phyloP scores from a whole-genome alignment of 495 filamentous ascomycete genomes.

The Glarea lozoyensis region DNA sequence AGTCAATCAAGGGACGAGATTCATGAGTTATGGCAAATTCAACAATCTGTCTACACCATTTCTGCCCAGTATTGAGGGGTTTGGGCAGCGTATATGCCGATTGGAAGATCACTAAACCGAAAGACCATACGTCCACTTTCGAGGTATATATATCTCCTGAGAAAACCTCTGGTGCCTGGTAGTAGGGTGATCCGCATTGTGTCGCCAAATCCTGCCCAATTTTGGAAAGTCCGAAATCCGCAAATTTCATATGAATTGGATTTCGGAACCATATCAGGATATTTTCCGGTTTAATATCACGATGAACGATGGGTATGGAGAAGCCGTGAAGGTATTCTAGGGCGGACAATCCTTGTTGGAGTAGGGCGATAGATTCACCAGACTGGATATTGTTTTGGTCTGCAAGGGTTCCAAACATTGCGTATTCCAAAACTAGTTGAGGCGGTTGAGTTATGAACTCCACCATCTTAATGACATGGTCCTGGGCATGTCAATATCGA shows the following conservation, averaged over 20 bases:
- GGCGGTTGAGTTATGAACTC: background rate
- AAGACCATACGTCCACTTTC: background rate
- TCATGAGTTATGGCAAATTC: background rate
- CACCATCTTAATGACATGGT: background rate
- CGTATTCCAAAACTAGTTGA: conserved; percentile 1
- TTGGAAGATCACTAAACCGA: background rate
- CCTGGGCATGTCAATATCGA: background rate
- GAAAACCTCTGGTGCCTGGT: conserved; percentile 79
- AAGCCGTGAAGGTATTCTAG: background rate
- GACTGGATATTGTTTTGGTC: background rate
- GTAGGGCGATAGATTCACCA: background rate
- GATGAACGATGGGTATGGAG: background rate
- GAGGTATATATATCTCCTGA: background rate
- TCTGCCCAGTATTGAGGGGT: background rate
- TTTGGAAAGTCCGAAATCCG: background rate
- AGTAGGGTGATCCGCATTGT: conserved; percentile 95
- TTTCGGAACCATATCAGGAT: background rate
- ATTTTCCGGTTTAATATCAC: background rate
- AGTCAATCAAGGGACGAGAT: background rate
- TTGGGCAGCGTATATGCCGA: background rate
- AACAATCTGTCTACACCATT: background rate
- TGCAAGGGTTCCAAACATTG: background rate
- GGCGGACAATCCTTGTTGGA: background rate
- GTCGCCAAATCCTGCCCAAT: conserved; percentile 97
- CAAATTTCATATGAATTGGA: background rate